Evolutionary conservation across 345 rosid genomes (phyloP).

Genomic region (Euphorbia lathyris): DNA sequence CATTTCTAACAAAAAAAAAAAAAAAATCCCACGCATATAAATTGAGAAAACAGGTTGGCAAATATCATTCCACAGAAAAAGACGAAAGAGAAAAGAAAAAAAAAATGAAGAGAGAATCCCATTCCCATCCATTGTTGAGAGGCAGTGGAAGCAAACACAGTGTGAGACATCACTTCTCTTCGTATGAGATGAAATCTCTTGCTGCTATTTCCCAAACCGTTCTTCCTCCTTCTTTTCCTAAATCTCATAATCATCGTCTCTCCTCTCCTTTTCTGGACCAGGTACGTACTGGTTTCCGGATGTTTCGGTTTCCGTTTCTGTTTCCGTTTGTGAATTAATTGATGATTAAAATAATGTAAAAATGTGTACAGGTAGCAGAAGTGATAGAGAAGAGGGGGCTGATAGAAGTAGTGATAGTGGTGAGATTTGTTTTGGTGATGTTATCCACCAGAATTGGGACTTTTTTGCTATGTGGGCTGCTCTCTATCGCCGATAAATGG

Average conservation of each 20-base stretch:
- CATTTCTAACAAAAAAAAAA: too few relatives aligned
- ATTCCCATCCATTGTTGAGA: conserved; percentile 36
- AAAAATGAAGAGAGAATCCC: conserved; percentile 24
- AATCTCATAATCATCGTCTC: not conserved
- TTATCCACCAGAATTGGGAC: conserved; percentile 74
- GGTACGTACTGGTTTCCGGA: not conserved
- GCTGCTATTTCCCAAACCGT: conserved; percentile 50
- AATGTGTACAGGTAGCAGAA: conserved; percentile 46
- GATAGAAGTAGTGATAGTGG: conserved; percentile 30
- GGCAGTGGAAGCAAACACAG: conserved; percentile 22
- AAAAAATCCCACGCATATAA: not conserved
- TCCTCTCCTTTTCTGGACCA: not conserved
- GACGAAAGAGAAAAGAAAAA: not conserved
- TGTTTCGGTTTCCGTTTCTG: too few relatives aligned
- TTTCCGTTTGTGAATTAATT: too few relatives aligned
- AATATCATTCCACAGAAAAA: not conserved
- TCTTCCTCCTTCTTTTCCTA: conserved; percentile 33
- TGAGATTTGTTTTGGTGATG: conserved; percentile 40
- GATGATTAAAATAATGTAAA: too few relatives aligned
- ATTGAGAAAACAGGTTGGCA: too few relatives aligned
- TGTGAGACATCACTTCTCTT: conserved; percentile 39
- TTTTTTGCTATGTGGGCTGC: conserved; percentile 56
- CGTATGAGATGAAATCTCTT: conserved; percentile 50
- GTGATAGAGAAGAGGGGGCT: conserved; percentile 22
- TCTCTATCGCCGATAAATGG: conserved; percentile 43